Conservation (phyloP, 352 stramenopile genomes). For the Blastocystis sp. region DNA sequence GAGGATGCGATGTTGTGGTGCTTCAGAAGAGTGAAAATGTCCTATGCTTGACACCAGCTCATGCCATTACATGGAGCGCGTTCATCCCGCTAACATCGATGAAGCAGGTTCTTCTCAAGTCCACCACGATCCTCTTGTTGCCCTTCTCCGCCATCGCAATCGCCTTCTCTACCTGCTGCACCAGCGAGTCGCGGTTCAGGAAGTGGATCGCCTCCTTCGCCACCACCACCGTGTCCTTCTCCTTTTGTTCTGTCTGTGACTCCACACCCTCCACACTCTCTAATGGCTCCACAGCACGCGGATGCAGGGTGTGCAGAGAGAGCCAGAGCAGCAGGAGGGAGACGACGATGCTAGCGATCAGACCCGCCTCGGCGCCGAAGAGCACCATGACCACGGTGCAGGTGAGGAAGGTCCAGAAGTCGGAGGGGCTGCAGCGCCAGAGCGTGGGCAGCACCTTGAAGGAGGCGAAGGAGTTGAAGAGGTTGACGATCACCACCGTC, state of each 20-base stretch:
- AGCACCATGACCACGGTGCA: slow-evolving; percentile 22
- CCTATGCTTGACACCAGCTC: background rate
- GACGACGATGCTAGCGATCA: background rate
- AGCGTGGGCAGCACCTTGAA: background rate
- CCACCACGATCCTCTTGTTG: background rate
- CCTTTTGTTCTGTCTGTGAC: background rate
- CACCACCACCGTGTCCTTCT: background rate
- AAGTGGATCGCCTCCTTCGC: background rate
- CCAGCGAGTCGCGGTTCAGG: background rate
- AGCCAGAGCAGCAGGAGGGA: slow-evolving; percentile 3
- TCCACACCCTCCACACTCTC: background rate
- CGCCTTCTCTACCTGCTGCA: background rate
- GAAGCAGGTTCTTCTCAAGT: background rate
- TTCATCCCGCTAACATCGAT: slow-evolving; percentile 32
- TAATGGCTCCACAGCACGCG: background rate
- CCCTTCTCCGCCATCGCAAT: background rate
- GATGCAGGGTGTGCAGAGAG: background rate
- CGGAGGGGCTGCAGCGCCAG: background rate
- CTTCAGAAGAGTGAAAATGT: background rate
- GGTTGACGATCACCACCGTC: slow-evolving; percentile 48
- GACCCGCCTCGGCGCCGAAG: background rate
- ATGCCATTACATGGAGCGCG: background rate
- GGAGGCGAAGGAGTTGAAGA: slow-evolving; percentile 18
- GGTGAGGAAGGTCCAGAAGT: slow-evolving; percentile 5
- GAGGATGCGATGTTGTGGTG: background rate